A percentile compares a stretch with the other conserved stretches of the same genome.
These are phyloP conservation scores for Verticillium alfalfae DNA, from an alignment of 2,329 filamentous ascomycete genomes.

Conservation along the genomic window DNA sequence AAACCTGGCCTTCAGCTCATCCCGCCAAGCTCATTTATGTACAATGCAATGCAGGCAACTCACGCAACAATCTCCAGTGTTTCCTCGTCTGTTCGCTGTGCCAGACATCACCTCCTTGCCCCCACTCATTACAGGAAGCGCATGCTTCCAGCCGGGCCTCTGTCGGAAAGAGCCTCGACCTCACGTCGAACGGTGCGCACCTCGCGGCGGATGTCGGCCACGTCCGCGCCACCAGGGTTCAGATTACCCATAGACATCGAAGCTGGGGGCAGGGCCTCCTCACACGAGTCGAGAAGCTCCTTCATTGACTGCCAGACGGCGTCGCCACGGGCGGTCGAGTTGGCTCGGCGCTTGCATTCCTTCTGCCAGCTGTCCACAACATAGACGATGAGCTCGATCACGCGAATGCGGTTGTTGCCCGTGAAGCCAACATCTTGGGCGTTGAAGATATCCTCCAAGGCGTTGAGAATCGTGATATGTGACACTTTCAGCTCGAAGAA, in stretches of 20 bases:
- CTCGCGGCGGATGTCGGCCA: slow-evolving; percentile 34
- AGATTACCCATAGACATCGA: slow-evolving; percentile 21
- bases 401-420: slow-evolving; percentile 38
- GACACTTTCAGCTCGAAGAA: slow-evolving; percentile 52
- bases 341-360: slow-evolving; percentile 42
- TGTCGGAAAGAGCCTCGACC: slow-evolving; percentile 36
- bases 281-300: slow-evolving; percentile 46
- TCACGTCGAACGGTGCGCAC: slow-evolving; percentile 37
- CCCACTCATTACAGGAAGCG: slow-evolving; percentile 34
- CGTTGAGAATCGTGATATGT: slow-evolving; percentile 49
- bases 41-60: background rate
- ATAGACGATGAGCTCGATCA: slow-evolving; percentile 50
- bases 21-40: background rate
- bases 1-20: background rate
- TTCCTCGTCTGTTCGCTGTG: background rate
- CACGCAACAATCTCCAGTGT: background rate
- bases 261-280: slow-evolving; percentile 34
- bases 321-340: slow-evolving; percentile 26
- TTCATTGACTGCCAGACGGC: slow-evolving; percentile 37
- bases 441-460: slow-evolving; percentile 53
- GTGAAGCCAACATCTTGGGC: slow-evolving; percentile 55
- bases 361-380: slow-evolving; percentile 44
- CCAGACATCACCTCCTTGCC: background rate
- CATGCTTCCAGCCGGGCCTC: slow-evolving; percentile 34
- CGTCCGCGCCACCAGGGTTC: slow-evolving; percentile 40